Percentiles rank a stretch among this genome's conserved stretches.
Evolutionary conservation across 192 early-diverging fungal genomes (phyloP).

Genomic region (Coemansia reversa): DNA sequence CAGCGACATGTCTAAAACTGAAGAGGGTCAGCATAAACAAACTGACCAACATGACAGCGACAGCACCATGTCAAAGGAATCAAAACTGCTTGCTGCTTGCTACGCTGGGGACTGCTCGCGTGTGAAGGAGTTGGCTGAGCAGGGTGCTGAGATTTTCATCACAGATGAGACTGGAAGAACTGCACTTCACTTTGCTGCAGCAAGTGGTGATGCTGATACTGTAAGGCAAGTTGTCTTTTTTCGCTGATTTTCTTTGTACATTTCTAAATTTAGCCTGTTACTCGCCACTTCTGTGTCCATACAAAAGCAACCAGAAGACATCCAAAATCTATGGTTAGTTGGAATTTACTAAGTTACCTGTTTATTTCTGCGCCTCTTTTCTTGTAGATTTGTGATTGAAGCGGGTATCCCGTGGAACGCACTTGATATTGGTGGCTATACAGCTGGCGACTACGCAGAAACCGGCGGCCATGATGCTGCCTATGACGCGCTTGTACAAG

Average conservation of each 20-base stretch:
- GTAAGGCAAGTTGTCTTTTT: constrained; percentile 45
- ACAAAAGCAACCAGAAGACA: neutral
- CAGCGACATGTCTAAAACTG: no score
- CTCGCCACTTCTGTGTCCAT: neutral
- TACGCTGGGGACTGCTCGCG: constrained; percentile 38
- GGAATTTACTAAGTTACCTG: neutral
- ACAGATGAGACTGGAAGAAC: constrained; percentile 60
- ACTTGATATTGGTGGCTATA: constrained; percentile 69
- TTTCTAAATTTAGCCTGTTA: constrained; percentile 1
- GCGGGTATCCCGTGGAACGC: constrained; percentile 83
- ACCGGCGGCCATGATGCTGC: constrained; percentile 64
- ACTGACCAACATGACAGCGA: neutral
- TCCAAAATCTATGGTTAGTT: neutral
- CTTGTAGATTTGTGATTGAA: constrained; percentile 50
- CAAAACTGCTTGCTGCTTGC: constrained; percentile 45
- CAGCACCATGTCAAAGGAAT: constrained; percentile 23
- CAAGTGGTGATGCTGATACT: constrained; percentile 62
- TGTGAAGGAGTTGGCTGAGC: constrained; percentile 51
- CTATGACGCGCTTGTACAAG: constrained; percentile 78
- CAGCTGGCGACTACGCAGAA: constrained; percentile 83
- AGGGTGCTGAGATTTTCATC: constrained; percentile 59
- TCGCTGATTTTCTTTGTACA: neutral
- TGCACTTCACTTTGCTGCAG: constrained; percentile 70
- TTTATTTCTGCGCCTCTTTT: neutral
- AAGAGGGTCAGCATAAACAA: neutral